These are phyloP conservation scores for Lichina pygmaea DNA, from an alignment of 495 filamentous ascomycete genomes.

Conservation along the genomic window DNA sequence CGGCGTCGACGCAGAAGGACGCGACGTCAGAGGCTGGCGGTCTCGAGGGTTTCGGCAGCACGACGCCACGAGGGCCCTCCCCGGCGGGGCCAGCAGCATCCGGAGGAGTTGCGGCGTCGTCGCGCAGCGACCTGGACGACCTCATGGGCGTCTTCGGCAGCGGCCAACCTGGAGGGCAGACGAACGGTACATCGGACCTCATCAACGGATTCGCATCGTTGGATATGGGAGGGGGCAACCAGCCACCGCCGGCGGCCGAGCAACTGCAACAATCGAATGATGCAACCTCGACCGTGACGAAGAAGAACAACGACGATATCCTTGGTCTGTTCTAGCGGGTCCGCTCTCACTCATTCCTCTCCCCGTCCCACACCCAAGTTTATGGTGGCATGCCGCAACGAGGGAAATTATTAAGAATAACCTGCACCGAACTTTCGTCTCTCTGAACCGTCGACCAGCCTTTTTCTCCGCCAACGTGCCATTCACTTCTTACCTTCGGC, in stretches of 20 bases:
- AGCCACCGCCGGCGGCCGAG: slow-evolving; percentile 15
- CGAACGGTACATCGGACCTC: slow-evolving; percentile 23
- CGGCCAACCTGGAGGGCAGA: slow-evolving; percentile 2
- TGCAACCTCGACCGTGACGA: slow-evolving; percentile 19
- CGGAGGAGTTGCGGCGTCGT: not conserved
- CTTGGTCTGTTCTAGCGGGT: slow-evolving; percentile 50
- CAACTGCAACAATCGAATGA: slow-evolving; percentile 11
- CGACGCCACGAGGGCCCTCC: slow-evolving; percentile 54
- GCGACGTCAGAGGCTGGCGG: slow-evolving; percentile 33
- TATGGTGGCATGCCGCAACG: no score
- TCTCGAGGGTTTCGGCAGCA: slow-evolving; percentile 48
- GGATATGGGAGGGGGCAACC: slow-evolving; percentile 30
- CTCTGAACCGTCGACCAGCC: no score
- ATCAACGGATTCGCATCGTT: slow-evolving; percentile 69
- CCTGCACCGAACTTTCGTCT: no score
- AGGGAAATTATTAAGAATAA: no score
- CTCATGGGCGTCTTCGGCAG: slow-evolving; percentile 61
- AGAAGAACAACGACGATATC: slow-evolving; percentile 67
- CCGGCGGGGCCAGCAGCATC: slow-evolving; percentile 19
- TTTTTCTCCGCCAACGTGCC: no score
- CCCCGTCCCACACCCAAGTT: no score
- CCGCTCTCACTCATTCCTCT: no score
- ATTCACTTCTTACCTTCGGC: no score
- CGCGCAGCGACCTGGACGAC: slow-evolving; percentile 50
- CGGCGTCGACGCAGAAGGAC: slow-evolving; percentile 57